Evolutionary conservation across 177 flowering plant genomes (phyloP), one percentile per base, ranked within the genome.

Genomic region (Tripterygium wilfordii): DNA sequence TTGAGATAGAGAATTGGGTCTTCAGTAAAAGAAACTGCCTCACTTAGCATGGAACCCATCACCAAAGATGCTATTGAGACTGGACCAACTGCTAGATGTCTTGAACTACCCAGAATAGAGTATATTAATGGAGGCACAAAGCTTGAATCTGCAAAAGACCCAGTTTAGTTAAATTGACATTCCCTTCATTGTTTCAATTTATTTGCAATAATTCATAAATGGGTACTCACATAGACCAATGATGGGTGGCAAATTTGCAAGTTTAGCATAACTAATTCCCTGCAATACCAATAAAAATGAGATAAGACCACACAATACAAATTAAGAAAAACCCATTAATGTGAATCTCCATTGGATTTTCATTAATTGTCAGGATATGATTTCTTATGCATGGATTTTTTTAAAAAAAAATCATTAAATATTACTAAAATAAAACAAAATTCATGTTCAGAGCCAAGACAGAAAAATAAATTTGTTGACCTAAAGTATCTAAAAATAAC

Each of bases 61-160:
- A 81, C 85, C n/a, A 84, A 66, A 3, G 92, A 83, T 9, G 87
- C 91, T 42, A 83, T 81, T 0, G 91, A 80, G n/a, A 79, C 92
- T 14, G 92, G 88, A 18, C 89, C 89, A 10, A 82, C 82, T 0
- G 64, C 89, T 10, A 82, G 64, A 53, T 82, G 83, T 42, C 68
- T 73, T 2, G 89, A 82, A 53, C 88, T 84, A 43, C 88, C 92
- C 15, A 84, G 75, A 5, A 78, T 33, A 3, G 92, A 67, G 36
- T 81, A 84, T 33, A 84, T 58, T 65, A 84, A 38, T 32, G 92
- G 92, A 10, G 92, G 92, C 40, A 81, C 82, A 61, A 84, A 84
- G 48, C 92, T 81, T 41, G 88, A 81, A 57, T 81, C 88, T 84
- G 78, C 66, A 54, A 30, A 23, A 42, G 61, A 42, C 6, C 35